A percentile compares a stretch with the other conserved stretches of the same genome.
Conservation (phyloP, 116 monocot species). For the Posidonia oceanica region DNA sequence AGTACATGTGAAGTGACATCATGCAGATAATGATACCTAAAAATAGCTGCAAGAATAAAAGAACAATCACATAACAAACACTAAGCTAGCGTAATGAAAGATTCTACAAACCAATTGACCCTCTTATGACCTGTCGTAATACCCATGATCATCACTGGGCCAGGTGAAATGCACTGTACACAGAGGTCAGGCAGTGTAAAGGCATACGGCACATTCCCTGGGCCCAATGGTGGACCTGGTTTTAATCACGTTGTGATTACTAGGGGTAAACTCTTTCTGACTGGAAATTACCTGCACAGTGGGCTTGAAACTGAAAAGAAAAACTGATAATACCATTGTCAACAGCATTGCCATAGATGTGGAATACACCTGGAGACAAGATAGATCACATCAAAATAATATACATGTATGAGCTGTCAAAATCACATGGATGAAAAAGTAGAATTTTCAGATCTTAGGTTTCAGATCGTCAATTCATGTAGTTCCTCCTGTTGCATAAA, state of each 20-base stretch:
- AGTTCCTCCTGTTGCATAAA: too few relatives aligned
- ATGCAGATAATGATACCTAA: slow-evolving; percentile 94
- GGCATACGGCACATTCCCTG: too few relatives aligned
- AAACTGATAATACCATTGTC: slow-evolving; percentile 80
- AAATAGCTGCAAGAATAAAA: slow-evolving; percentile 56
- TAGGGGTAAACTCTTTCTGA: background rate
- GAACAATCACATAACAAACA: background rate
- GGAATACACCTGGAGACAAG: slow-evolving; percentile 65
- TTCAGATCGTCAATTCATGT: too few relatives aligned
- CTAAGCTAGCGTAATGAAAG: background rate
- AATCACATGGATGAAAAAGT: background rate
- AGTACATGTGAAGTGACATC: slow-evolving; percentile 98
- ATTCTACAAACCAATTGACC: too few relatives aligned
- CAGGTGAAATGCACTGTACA: too few relatives aligned
- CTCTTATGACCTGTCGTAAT: too few relatives aligned
- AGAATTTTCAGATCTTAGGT: too few relatives aligned
- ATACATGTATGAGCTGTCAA: background rate
- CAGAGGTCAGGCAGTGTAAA: too few relatives aligned
- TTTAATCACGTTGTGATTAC: too few relatives aligned
- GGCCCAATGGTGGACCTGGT: too few relatives aligned
- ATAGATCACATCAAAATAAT: background rate
- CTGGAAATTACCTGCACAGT: slow-evolving; percentile 61
- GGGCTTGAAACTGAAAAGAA: slow-evolving; percentile 73
- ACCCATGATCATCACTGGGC: too few relatives aligned
- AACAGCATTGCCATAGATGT: slow-evolving; percentile 98